Evolutionary conservation across 176 grass and related monocot species (phyloP).

Genomic region (Cocos nucifera): DNA sequence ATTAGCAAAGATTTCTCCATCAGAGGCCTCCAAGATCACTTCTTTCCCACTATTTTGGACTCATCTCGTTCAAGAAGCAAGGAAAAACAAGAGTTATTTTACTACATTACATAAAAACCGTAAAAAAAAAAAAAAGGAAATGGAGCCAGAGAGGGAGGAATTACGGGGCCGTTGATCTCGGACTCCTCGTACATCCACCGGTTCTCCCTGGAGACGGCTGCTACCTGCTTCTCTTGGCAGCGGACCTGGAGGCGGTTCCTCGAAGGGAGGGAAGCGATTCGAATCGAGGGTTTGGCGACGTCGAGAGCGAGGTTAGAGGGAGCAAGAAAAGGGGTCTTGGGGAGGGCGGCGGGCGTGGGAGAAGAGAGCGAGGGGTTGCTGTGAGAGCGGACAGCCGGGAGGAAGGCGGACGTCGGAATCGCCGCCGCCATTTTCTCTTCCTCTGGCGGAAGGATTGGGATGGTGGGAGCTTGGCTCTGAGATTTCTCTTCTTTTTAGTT

Average conservation of each 20-base stretch:
- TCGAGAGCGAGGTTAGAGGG: background rate
- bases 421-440: background rate
- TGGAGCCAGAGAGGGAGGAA: background rate
- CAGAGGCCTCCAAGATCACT: too few relatives aligned
- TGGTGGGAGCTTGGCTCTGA: too few relatives aligned
- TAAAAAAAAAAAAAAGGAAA: too few relatives aligned
- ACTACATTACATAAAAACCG: too few relatives aligned
- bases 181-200: constrained; percentile 22
- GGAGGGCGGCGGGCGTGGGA: background rate
- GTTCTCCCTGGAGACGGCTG: constrained; percentile 18
- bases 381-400: too few relatives aligned
- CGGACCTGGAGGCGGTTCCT: background rate
- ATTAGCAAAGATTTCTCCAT: too few relatives aligned
- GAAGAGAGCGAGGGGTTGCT: background rate
- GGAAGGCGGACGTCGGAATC: background rate
- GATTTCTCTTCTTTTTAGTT: too few relatives aligned
- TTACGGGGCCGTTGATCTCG: constrained; percentile 19
- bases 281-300: constrained; percentile 4
- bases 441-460: background rate
- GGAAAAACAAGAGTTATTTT: too few relatives aligned
- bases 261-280: background rate
- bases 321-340: background rate
- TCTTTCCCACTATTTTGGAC: too few relatives aligned
- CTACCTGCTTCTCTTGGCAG: constrained; percentile 4
- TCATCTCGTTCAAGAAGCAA: too few relatives aligned